Base-by-base conservation (phyloP, 129 eudicot genomes). In the Lonicera japonica region DNA sequence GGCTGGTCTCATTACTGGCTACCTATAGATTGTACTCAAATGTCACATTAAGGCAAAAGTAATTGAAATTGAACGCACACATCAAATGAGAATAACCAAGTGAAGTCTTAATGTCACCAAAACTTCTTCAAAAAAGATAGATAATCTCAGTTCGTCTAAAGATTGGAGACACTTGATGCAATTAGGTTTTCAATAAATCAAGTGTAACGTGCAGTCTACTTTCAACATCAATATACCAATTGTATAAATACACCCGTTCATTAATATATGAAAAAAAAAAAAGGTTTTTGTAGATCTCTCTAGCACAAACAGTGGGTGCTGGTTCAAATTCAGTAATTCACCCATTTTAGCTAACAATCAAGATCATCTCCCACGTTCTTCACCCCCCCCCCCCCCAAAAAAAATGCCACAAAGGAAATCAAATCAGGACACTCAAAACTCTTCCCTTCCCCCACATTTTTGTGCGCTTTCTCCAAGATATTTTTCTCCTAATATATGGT, bases 1-100 rank as follows among this genome's bases (percentile, higher is more conserved):
- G 96, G 79, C 83, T 94, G 67, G 95, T 88, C 80, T 94, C 99
- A 39, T 80, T 68, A 80, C 85, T 85, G 45, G 96, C 83, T 64
- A 94, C 96, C 99, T 94, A 62, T 70, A 64, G 52, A 70, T n/a
- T 47, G 51, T 3, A 56, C 22, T 73, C 60, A 54, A 43, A 46
- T 66, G 73, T 67, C 34, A 64, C 7, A 36, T 6, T 17, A 43
- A 56, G 0, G 8, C 25, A 18, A 45, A 46, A 50, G 51, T 23
- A 13, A 14, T 19, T 18, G 6, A 41, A 66, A 43, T 13, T 22
- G 68, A 43, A 43, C 50, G 8, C 13, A 43, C 8, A 14, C 50
- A 43, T 14, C 5, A 43, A 43, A 43, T 43, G 14, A 43, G 14
- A 43, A 43, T 43, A 43, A 43, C 50, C 50, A 43, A 43, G 50